Evolutionary conservation across 2,329 filamentous ascomycete species (phyloP).

Genomic region (Aspergillus flavus): DNA sequence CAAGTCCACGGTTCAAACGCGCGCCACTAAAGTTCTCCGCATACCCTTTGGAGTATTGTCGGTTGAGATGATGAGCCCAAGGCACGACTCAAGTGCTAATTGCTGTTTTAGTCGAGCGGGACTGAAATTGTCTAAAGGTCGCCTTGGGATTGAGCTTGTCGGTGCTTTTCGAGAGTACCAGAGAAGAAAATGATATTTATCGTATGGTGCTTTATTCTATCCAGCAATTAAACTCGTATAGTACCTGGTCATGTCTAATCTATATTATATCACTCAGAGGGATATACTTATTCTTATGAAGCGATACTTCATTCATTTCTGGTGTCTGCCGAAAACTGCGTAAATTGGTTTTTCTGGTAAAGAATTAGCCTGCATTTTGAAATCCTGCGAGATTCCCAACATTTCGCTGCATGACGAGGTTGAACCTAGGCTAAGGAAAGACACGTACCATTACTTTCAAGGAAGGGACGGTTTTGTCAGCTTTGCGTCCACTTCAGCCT

Average conservation of each 20-base stretch:
- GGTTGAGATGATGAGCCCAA: no score
- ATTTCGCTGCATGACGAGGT: background rate
- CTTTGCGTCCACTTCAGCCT: background rate
- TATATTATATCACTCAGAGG: background rate
- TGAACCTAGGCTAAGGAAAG: background rate
- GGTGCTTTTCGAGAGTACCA: background rate
- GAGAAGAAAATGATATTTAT: background rate
- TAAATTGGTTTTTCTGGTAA: background rate
- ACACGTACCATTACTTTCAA: background rate
- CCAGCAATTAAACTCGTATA: background rate
- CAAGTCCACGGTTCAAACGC: background rate
- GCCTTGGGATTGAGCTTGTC: background rate
- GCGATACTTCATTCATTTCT: background rate
- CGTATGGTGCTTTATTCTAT: background rate
- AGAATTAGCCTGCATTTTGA: background rate
- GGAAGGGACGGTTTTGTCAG: background rate
- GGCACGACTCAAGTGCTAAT: no score
- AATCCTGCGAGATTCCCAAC: background rate
- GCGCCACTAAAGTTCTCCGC: no score
- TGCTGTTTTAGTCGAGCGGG: no score
- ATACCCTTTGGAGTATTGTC: no score
- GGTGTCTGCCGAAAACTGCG: background rate
- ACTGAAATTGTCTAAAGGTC: no score
- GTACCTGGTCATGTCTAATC: background rate
- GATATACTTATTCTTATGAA: background rate